Evolutionary conservation across 2,329 filamentous ascomycete species (phyloP).

Genomic region (Canariomyces notabilis): DNA sequence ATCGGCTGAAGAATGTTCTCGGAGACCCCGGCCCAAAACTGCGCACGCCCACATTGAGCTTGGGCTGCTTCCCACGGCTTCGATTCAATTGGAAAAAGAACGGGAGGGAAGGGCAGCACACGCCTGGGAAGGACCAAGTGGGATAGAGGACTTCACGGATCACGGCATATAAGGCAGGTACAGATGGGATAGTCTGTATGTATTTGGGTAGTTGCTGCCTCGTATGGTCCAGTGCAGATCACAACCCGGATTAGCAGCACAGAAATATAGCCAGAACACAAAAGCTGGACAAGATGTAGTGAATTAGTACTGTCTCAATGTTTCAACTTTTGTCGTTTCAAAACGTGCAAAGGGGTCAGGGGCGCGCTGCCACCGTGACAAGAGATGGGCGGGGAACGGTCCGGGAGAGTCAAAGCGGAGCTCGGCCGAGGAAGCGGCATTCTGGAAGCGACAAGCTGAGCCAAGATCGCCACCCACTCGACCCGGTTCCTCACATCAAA

Average conservation of each 20-base stretch:
- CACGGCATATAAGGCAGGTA: too few species aligned
- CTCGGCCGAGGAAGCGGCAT: too few species aligned
- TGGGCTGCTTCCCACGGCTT: neutral
- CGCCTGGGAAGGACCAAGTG: too few species aligned
- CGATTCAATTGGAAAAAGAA: too few species aligned
- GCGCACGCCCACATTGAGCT: neutral
- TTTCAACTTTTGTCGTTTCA: conserved; percentile 4
- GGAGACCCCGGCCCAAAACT: neutral
- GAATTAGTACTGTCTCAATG: conserved; percentile 4
- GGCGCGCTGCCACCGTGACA: neutral
- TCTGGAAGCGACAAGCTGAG: too few species aligned
- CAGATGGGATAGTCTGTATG: too few species aligned
- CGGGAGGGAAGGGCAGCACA: too few species aligned
- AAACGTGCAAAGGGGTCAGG: neutral
- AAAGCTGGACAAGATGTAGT: neutral
- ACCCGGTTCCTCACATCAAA: neutral
- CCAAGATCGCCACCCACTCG: neutral
- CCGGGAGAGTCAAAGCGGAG: conserved; percentile 1
- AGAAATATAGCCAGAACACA: neutral
- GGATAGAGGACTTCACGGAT: too few species aligned
- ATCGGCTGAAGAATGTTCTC: neutral
- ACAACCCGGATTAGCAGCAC: neutral
- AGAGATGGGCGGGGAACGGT: neutral
- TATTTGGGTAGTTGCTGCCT: too few species aligned
- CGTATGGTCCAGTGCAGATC: too few species aligned